Base-by-base conservation (phyloP, 371 early-diverging fungal species). In the Mortierella sp. region DNA sequence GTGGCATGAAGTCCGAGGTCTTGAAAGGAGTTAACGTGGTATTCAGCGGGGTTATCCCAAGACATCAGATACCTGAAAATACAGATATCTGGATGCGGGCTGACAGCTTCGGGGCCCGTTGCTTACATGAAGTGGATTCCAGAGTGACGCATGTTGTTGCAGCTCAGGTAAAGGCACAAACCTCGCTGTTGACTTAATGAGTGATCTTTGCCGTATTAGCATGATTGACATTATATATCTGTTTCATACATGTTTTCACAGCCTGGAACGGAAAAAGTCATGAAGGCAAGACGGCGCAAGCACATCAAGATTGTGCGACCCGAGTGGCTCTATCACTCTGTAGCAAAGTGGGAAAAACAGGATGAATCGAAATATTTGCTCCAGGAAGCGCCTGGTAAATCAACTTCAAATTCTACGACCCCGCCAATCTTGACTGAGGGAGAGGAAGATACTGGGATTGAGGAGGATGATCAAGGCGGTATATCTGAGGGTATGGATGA, bases 81-180 rank as follows among this genome's bases (percentile, higher is more conserved):
- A 19, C 89, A 15, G 93, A 95, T 62, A 87, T 92, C 37, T 94
- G 95, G 95, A 84, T 88, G 61, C 84, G 88, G 73, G 94, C 94
- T 5, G 73, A 74, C 45, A 83, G 85, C 9, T 94, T 92, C 86
- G 95, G 95, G 3, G 95, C 93, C 0, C 66, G 70, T 31, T 94
- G 94, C 64, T 85, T 84, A 0, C 73, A 68, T 0, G 88, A 91
- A 3, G 66, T 93, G 43, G 83, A 82, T n/a, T 76, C 83, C 0
- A 78, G 86, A 22, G 88, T 92, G 26, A 95, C 96, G 0, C 96
- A 96, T 70, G 82, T 96, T 5, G 87, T 96, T 34, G 93, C 95
- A 17, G 87, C 87, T n/a, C 90, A 91, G 84, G 93, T 87, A 85
- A n/a, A 68, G 80, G 35, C 0, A 26, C 22, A 10, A 22, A 35